Percentiles rank a stretch among this genome's conserved stretches.
phyloP scores from a whole-genome alignment of 2,329 filamentous ascomycete species.

The Colletotrichum sp. region DNA sequence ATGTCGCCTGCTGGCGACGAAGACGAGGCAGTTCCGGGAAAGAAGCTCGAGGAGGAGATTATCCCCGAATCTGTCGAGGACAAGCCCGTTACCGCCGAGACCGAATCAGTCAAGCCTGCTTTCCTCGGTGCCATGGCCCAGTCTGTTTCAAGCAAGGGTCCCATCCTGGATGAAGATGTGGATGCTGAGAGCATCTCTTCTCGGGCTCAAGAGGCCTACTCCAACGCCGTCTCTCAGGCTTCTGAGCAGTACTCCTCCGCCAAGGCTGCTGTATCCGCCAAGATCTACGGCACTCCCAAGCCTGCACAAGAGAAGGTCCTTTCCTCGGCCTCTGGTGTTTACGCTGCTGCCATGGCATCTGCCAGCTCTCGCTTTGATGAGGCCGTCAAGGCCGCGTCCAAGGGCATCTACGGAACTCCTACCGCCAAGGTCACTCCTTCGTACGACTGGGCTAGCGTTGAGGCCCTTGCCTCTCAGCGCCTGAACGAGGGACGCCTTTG shows the following conservation, averaged over 20 bases:
- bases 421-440: conserved; percentile 46
- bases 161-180: conserved; percentile 54
- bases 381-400: conserved; percentile 59
- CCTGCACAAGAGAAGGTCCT: conserved; percentile 67
- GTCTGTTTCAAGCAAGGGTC: conserved; percentile 50
- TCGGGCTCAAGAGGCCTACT: conserved; percentile 64
- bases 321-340: conserved; percentile 71
- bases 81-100: conserved; percentile 31
- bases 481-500: conserved; percentile 73
- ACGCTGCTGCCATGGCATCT: conserved; percentile 67
- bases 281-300: conserved; percentile 72
- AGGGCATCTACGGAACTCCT: conserved; percentile 53
- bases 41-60: conserved; percentile 29
- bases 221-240: conserved; percentile 68
- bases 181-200: conserved; percentile 43
- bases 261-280: conserved; percentile 68
- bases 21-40: conserved; percentile 16
- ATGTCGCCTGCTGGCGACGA: conserved; percentile 24
- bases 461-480: conserved; percentile 72
- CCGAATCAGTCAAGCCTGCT: conserved; percentile 47
- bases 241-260: conserved; percentile 73
- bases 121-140: conserved; percentile 58
- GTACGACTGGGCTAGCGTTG: conserved; percentile 53
- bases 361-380: conserved; percentile 65
- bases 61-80: conserved; percentile 26